phyloP scores from a whole-genome alignment of 257 asterid species.

The Rauvolfia tetraphylla region DNA sequence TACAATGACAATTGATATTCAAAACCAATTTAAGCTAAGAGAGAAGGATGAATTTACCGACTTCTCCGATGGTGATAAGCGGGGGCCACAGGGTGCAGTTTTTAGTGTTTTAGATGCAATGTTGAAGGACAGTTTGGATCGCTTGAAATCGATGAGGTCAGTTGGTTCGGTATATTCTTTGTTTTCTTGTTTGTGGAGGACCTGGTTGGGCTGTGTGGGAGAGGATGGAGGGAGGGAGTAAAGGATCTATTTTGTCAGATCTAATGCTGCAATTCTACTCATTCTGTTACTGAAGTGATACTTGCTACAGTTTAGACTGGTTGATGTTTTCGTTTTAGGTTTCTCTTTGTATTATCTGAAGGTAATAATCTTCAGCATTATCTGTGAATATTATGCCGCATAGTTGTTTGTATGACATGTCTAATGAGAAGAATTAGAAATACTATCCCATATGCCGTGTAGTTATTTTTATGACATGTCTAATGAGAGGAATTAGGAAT shows the following conservation, averaged over 20 bases:
- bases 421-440: no score
- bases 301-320: background rate
- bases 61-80: constrained; percentile 41
- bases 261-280: background rate
- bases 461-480: background rate
- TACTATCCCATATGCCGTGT: background rate
- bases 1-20: constrained; percentile 12
- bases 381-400: background rate
- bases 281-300: background rate
- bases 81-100: constrained; percentile 47
- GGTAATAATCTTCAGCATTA: background rate
- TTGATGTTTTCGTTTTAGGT: background rate
- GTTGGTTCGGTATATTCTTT: constrained; percentile 7
- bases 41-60: constrained; percentile 14
- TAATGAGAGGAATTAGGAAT: no score
- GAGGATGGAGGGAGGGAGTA: no score
- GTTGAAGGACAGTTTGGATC: constrained; percentile 72
- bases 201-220: background rate
- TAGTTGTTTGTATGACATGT: background rate
- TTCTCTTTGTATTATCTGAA: background rate
- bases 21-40: constrained; percentile 21
- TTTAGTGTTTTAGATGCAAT: constrained; percentile 69
- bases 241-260: background rate
- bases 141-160: constrained; percentile 72
- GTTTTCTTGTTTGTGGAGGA: background rate